phyloP scores from a whole-genome alignment of 441 rosid genomes.

The Aleurites moluccanus region DNA sequence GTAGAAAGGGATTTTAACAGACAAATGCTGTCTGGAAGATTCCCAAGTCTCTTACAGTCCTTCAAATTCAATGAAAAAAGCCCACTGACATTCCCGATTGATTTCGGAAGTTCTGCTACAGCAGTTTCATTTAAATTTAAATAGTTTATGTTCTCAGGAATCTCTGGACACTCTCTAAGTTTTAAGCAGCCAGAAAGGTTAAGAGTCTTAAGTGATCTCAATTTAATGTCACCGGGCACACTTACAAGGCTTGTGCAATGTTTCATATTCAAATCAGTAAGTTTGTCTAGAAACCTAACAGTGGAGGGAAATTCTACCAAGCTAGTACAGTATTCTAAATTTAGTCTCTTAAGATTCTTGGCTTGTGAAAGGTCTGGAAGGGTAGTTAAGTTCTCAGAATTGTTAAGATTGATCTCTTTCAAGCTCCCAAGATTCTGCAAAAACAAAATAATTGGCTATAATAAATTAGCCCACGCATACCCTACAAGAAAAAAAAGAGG shows the following conservation, averaged over 20 bases:
- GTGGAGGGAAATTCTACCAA: conserved; percentile 2
- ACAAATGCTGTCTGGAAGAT: conserved; percentile 28
- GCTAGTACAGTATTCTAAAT: conserved; percentile 27
- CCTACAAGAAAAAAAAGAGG: no score
- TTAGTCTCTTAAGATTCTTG: conserved; percentile 27
- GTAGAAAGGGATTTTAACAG: conserved; percentile 12
- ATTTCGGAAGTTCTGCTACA: conserved; percentile 8
- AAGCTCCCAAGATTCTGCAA: not conserved
- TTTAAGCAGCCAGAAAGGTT: conserved; percentile 9
- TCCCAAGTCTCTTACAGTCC: conserved; percentile 27
- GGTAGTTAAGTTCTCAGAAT: conserved; percentile 21
- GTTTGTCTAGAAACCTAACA: not conserved
- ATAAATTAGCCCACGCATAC: not conserved
- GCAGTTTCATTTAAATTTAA: conserved; percentile 16
- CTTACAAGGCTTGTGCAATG: not conserved
- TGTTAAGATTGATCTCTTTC: conserved; percentile 21
- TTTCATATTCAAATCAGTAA: not conserved
- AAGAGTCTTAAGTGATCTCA: conserved; percentile 1
- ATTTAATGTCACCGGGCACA: not conserved
- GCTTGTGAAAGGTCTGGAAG: conserved; percentile 27
- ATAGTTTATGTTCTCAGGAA: not conserved
- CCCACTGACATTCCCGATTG: not conserved
- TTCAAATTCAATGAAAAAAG: conserved; percentile 24
- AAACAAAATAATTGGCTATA: not conserved
- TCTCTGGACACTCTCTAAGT: not conserved